Conservation (phyloP, 331 rosid genomes). For the Pyrus hybrid region DNA sequence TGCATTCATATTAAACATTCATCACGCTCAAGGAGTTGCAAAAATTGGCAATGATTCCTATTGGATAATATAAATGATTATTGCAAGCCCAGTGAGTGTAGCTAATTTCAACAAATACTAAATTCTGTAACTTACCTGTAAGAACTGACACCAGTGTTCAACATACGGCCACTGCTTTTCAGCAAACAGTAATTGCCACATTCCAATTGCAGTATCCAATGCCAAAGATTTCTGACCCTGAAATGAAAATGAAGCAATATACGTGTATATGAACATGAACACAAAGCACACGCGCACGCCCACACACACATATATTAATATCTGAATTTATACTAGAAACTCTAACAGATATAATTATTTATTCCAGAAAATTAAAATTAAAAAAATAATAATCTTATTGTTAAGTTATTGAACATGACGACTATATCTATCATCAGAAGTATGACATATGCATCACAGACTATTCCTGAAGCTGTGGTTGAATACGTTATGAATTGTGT, state of each 20-base stretch:
- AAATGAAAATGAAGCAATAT: conserved; percentile 10
- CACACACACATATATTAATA: not conserved
- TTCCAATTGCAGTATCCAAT: conserved; percentile 97
- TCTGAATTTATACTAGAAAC: not conserved
- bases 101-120: not conserved
- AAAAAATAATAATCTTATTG: not conserved
- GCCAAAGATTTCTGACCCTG: conserved; percentile 99
- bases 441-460: not conserved
- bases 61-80: not conserved
- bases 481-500: not conserved
- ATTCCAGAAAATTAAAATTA: too few relatives aligned
- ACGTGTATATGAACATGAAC: not conserved
- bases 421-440: not conserved
- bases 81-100: not conserved
- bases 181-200: conserved; percentile 98
- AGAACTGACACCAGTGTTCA: conserved; percentile 97
- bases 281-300: not conserved
- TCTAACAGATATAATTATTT: not conserved
- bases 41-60: not conserved
- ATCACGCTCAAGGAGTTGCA: not conserved
- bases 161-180: conserved; percentile 97
- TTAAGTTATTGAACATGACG: not conserved
- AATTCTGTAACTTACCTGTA: conserved; percentile 50
- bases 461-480: not conserved
- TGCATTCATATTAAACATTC: not conserved